Base-by-base conservation (phyloP, 2,329 filamentous ascomycete species). In the Pyrenophora graminea region DNA sequence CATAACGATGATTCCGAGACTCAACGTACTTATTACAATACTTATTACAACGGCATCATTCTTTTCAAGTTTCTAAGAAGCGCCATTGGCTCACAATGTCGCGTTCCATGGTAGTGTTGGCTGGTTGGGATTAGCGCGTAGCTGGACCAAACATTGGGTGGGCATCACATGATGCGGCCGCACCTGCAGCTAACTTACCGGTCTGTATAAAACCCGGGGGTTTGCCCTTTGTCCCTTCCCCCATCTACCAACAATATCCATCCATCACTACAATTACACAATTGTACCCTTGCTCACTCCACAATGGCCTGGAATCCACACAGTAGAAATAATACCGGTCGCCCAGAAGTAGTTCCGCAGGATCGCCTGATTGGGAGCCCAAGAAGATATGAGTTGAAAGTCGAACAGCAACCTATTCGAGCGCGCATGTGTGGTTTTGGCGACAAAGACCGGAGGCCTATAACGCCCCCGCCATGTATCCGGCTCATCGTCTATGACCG, bases 341-440 rank as follows among this genome's bases (percentile, higher is more conserved):
- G 44, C 33, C 38, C 43, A 3, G 48, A 51, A 30, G 27, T 30
- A 30, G 27, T 30, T 10, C 10, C 27, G 27, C 27, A 30, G 27
- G 27, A 30, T 10, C 27, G 27, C 27, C 3, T 12, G 10, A 12
- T 12, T 30, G 27, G 27, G 10, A 33, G 17, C 5, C 3, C 19
- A 10, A 42, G 45, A 19, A 30, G 17, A 36, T 52, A 74, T 73
- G 88, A 86, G 55, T 82, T 96, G 43, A 80, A 87, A 60, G 90
- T 97, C 53, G 86, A 90, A 61, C 94, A 99, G 77, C 91, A 97
- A 74, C 94, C 94, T 43, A 82, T 90, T 65, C 86, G 94, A 65
- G 94, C 94, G 60, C 89, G 94, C 55, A 97, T 97, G 94, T 99
- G 94, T 77, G 94, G 94, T 6, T 99, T 97, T 77, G 94, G 94